These are phyloP conservation scores for Funneliformis caledonium DNA, from an alignment of 371 early-diverging fungal species.

Conservation along the genomic window DNA sequence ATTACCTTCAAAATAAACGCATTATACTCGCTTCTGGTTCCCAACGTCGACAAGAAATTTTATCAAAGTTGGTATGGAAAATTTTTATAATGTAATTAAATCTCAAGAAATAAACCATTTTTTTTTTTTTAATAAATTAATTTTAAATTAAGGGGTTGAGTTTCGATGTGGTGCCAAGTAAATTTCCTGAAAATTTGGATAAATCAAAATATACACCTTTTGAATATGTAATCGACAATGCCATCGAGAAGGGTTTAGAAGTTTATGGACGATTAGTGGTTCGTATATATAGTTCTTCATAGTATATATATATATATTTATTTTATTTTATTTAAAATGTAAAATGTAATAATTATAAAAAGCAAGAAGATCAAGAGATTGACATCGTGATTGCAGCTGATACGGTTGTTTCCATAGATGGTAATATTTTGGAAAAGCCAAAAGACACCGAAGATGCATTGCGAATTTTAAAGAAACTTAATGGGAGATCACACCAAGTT, in stretches of 20 bases:
- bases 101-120: neutral
- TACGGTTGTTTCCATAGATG: conserved; percentile 72
- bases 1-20: conserved; percentile 51
- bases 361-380: conserved; percentile 46
- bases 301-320: neutral
- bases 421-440: conserved; percentile 68
- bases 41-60: conserved; percentile 79
- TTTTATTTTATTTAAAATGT: neutral
- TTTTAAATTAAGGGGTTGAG: conserved; percentile 54
- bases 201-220: conserved; percentile 49
- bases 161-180: conserved; percentile 68
- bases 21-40: conserved; percentile 83
- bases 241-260: conserved; percentile 60
- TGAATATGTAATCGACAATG: conserved; percentile 45
- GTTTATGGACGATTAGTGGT: conserved; percentile 60
- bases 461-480: conserved; percentile 60
- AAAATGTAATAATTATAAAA: neutral
- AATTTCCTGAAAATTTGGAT: conserved; percentile 66
- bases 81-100: conserved; percentile 10
- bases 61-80: conserved; percentile 60
- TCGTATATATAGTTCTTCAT: neutral
- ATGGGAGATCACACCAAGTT: conserved; percentile 64
- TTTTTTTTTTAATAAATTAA: conserved; percentile 11
- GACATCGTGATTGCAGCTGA: conserved; percentile 81
- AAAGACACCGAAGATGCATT: conserved; percentile 56